A percentile compares a stretch with the other conserved stretches of the same genome.
phyloP scores from a whole-genome alignment of 2,329 filamentous ascomycete species.

The Epichloe baconii region DNA sequence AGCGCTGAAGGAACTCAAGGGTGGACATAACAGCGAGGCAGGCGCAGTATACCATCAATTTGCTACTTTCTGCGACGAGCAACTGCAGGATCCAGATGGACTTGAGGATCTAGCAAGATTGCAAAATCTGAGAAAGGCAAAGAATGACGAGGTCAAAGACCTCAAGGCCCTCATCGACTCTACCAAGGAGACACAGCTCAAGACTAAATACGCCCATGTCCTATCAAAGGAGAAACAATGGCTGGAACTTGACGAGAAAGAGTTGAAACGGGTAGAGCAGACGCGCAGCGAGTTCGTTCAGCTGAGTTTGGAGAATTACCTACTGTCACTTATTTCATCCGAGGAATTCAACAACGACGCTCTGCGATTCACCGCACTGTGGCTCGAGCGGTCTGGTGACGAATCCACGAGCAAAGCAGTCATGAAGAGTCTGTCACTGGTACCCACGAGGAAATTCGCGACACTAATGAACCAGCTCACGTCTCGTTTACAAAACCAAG shows the following conservation, averaged over 20 bases:
- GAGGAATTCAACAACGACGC: slow-evolving; percentile 84
- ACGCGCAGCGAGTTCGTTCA: slow-evolving; percentile 74
- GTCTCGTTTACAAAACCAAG: slow-evolving; percentile 68
- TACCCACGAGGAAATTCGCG: slow-evolving; percentile 87
- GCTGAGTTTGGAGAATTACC: slow-evolving; percentile 83
- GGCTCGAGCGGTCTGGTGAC: slow-evolving; percentile 77
- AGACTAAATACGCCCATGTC: slow-evolving; percentile 43
- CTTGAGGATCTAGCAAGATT: slow-evolving; percentile 75
- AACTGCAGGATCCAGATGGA: slow-evolving; percentile 75
- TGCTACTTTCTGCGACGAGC: slow-evolving; percentile 86
- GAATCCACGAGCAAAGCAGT: slow-evolving; percentile 68
- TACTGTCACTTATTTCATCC: slow-evolving; percentile 70
- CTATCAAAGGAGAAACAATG: slow-evolving; percentile 68
- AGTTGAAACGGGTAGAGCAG: slow-evolving; percentile 65
- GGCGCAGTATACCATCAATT: slow-evolving; percentile 91
- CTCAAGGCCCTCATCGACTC: slow-evolving; percentile 47
- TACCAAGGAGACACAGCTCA: slow-evolving; percentile 39
- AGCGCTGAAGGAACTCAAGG: slow-evolving; percentile 69
- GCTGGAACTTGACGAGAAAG: slow-evolving; percentile 80
- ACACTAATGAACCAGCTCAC: slow-evolving; percentile 90
- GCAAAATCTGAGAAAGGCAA: slow-evolving; percentile 64
- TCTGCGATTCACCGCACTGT: slow-evolving; percentile 83
- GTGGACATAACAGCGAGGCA: slow-evolving; percentile 53
- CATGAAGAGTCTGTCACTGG: slow-evolving; percentile 51
- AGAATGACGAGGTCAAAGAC: slow-evolving; percentile 66